Base-by-base conservation (phyloP, 2,329 filamentous ascomycete genomes). In the Botryotinia convoluta region DNA sequence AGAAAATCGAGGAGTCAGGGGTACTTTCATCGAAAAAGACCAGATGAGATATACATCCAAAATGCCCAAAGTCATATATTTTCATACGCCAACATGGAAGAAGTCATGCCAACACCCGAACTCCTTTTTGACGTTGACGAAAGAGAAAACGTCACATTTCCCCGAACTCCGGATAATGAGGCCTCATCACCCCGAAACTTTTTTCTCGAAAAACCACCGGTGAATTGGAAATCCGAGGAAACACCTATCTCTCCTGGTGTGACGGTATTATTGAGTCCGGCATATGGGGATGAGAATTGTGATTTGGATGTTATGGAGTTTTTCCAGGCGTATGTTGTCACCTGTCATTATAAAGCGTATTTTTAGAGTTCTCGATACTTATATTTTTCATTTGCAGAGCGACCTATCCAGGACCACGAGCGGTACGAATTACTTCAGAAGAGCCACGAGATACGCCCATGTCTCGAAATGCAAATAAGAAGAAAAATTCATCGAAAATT, bases 251-350 rank as follows among this genome's bases (percentile, higher is more conserved):
- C 71, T 26, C 71, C 71, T 48, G 71, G 71, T 18, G 71, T 72
- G 1, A 72, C 71, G 3, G 42, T 72, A 4, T 12, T 72, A 4
- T 51, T 72, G 22, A 72, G 63, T 69, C 71, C 71, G 18, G 44
- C 63, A 7, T 54, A 64, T 44, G 39, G 20, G 26, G 64, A 61
- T 29, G 64, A 26, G 18, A 57, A 72, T 54, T 54, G 44, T 20
- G 71, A 72, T 72, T 44, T 45, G 20, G 54, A 72, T 29, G 63
- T 42, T 4, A 72, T 72, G 71, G 71, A 72, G 18, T 72, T 72
- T 32, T 72, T 72, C 42, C 48, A 61, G 61, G 62, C 71, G 71
- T 72, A 72, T 26, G 64, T 62, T n/a, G 10, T 35, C 26, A 32
- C n/a, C n/a, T 26, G 22, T 61, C 22, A n/a, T 57, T 26, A 10